Percentiles rank a stretch among this genome's conserved stretches.
phyloP scores from a whole-genome alignment of 768 basidiomycete species.

The Coprinopsis marcescibilis region DNA sequence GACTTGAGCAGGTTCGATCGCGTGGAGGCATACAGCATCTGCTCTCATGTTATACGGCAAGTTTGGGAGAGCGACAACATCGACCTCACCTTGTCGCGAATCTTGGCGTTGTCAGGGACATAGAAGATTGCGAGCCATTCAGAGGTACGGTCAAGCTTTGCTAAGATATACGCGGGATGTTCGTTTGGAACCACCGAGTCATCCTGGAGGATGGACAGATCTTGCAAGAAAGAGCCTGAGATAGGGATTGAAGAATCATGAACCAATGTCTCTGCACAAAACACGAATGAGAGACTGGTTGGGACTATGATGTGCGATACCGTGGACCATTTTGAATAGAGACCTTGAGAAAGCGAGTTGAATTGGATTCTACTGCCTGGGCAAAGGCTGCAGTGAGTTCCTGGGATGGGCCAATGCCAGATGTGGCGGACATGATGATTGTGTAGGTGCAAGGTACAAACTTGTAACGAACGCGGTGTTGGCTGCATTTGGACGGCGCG shows the following conservation, averaged over 20 bases:
- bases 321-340: conserved; percentile 66
- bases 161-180: conserved; percentile 72
- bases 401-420: conserved; percentile 61
- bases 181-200: conserved; percentile 47
- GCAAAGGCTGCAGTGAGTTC: conserved; percentile 56
- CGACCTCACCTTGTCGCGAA: conserved; percentile 68
- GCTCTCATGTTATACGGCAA: conserved; percentile 5
- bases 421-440: conserved; percentile 61
- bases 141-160: conserved; percentile 49
- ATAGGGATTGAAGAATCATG: conserved; percentile 46
- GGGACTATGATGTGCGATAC: conserved; percentile 11
- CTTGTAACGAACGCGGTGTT: no score
- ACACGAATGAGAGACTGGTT: conserved; percentile 13
- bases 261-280: conserved; percentile 58
- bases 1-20: conserved; percentile 61
- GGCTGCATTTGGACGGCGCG: not conserved
- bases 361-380: conserved; percentile 43
- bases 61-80: not conserved
- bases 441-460: conserved; percentile 9
- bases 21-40: conserved; percentile 90
- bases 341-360: conserved; percentile 71
- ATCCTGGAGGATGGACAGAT: conserved; percentile 52
- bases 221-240: conserved; percentile 50
- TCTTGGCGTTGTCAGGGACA: conserved; percentile 75
- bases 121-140: conserved; percentile 77